Evolutionary conservation across 2,329 filamentous ascomycete species (phyloP).

Genomic region (Colletotrichum sp.): DNA sequence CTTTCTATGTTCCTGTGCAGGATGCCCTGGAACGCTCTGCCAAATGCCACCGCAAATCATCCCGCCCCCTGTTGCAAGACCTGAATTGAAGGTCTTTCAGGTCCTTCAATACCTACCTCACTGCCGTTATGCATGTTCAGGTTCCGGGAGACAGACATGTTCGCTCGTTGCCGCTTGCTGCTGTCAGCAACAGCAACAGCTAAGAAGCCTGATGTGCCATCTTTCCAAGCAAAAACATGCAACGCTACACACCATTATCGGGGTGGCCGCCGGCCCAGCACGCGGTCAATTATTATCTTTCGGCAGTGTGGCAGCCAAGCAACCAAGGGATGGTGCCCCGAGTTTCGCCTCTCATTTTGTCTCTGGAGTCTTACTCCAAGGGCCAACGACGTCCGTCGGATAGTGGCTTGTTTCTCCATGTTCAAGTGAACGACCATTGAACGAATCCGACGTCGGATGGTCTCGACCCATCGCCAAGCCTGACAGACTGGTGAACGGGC

Average conservation of each 20-base stretch:
- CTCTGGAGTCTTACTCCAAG: not conserved
- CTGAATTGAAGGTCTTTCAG: not conserved
- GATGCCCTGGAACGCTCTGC: not conserved
- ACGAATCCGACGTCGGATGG: conserved; percentile 7
- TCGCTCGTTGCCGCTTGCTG: not conserved
- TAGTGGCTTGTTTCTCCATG: not conserved
- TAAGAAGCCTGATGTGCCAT: not conserved
- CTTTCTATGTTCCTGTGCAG: conserved; percentile 13
- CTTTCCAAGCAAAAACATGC: not conserved
- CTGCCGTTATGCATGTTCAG: not conserved
- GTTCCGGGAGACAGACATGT: not conserved
- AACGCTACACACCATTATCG: conserved; percentile 7
- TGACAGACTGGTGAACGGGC: not conserved
- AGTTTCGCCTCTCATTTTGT: not conserved
- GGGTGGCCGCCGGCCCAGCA: conserved; percentile 5
- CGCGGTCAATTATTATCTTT: not conserved
- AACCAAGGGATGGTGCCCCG: not conserved
- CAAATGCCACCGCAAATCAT: conserved; percentile 6
- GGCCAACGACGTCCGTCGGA: not conserved
- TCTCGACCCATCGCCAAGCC: conserved; percentile 4
- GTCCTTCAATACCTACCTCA: not conserved
- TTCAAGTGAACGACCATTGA: not conserved
- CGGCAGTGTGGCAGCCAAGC: not conserved
- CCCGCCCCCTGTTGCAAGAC: not conserved
- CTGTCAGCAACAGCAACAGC: not conserved